phyloP scores from a whole-genome alignment of 495 filamentous ascomycete genomes.

The Neurospora intermedia region DNA sequence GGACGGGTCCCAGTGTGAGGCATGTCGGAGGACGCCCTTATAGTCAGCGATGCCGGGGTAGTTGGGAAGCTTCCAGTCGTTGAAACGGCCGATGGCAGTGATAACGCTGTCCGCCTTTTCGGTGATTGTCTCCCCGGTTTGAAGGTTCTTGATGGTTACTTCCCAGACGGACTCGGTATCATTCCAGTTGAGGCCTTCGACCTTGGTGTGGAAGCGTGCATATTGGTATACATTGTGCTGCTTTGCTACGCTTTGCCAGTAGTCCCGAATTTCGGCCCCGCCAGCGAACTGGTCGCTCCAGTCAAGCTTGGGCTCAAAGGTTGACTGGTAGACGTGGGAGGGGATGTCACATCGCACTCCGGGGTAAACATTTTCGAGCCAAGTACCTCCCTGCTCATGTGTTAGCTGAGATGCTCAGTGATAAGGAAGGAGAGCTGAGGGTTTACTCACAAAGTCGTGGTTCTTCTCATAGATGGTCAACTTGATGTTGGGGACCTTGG shows the following conservation, averaged over 20 bases:
- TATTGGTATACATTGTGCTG: conserved; percentile 54
- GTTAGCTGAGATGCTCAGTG: conserved; percentile 3
- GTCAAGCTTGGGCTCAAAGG: conserved; percentile 52
- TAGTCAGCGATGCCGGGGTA: conserved; percentile 46
- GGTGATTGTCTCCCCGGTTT: conserved; percentile 23
- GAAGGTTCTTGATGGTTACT: conserved; percentile 23
- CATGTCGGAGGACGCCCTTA: conserved; percentile 45
- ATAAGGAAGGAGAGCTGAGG: background rate
- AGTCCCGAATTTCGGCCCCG: conserved; percentile 53
- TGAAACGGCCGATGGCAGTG: conserved; percentile 45
- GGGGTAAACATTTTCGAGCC: conserved; percentile 63
- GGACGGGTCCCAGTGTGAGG: conserved; percentile 38
- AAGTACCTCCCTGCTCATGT: conserved; percentile 46
- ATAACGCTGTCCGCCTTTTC: conserved; percentile 40
- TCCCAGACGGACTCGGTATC: conserved; percentile 41
- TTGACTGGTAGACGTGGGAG: conserved; percentile 58
- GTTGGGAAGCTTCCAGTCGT: conserved; percentile 45
- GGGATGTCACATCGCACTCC: conserved; percentile 64
- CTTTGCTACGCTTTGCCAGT: conserved; percentile 48
- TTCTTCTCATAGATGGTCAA: conserved; percentile 68
- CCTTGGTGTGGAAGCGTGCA: conserved; percentile 37
- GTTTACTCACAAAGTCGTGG: conserved; percentile 37
- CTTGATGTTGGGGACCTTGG: conserved; percentile 45
- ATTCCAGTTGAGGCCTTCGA: conserved; percentile 46
- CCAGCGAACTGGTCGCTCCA: conserved; percentile 58